Percentiles rank a stretch among this genome's conserved stretches.
phyloP scores from a whole-genome alignment of 1,284 basidiomycete genomes.

The Malassezia furfur region DNA sequence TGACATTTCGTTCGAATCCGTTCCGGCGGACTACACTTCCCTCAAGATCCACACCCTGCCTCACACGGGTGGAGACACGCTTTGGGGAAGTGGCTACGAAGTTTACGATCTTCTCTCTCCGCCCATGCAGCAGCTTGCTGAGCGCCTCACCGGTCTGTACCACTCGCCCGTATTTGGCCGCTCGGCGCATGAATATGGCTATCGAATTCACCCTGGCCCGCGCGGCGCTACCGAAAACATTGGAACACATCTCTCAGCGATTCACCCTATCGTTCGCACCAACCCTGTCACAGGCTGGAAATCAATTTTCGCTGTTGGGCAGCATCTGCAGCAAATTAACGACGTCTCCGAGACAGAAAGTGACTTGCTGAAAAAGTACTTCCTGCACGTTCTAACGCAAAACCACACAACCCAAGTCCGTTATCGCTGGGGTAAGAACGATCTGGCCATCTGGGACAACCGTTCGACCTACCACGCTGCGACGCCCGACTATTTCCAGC shows the following conservation, averaged over 20 bases:
- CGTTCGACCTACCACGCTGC: constrained; percentile 21
- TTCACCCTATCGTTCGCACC: constrained; percentile 51
- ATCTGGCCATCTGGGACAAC: constrained; percentile 31
- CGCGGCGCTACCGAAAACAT: constrained; percentile 54
- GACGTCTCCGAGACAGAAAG: constrained; percentile 59
- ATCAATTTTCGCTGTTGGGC: constrained; percentile 57
- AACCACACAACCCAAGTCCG: constrained; percentile 63
- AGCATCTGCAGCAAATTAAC: constrained; percentile 54
- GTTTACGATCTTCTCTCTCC: constrained; percentile 61
- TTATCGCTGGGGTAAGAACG: constrained; percentile 50
- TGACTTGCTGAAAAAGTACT: constrained; percentile 53
- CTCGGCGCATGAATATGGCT: constrained; percentile 28
- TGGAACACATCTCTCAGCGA: constrained; percentile 56
- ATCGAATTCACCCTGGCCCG: constrained; percentile 32
- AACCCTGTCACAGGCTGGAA: constrained; percentile 63
- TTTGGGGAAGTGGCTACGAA: constrained; percentile 55
- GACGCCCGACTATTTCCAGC: constrained; percentile 21
- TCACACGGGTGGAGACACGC: constrained; percentile 35
- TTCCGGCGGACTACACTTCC: constrained; percentile 58
- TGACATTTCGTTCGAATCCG: constrained; percentile 63
- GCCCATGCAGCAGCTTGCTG: constrained; percentile 56
- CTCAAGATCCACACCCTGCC: constrained; percentile 31
- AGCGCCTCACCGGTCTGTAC: constrained; percentile 32
- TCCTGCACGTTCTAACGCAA: constrained; percentile 48
- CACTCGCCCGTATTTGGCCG: constrained; percentile 19